These are phyloP conservation scores for Talaromyces sp. DNA, from an alignment of 2,329 filamentous ascomycete species.

Conservation along the genomic window DNA sequence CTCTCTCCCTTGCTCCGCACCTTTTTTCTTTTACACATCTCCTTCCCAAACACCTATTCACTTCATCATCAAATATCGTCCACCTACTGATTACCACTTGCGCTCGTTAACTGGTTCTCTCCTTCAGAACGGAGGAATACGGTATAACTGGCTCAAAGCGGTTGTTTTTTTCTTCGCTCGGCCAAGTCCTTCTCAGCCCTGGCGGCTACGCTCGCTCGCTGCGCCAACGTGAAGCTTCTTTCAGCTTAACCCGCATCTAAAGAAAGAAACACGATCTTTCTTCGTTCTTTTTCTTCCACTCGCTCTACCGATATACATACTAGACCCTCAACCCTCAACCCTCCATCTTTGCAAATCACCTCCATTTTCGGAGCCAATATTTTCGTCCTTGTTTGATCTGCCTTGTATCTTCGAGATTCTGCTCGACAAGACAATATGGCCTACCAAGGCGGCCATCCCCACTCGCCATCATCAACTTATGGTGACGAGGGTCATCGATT, in stretches of 20 bases:
- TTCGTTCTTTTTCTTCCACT: not conserved
- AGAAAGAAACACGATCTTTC: conserved; percentile 13
- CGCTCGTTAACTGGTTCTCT: conserved; percentile 5
- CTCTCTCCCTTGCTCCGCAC: conserved; percentile 4
- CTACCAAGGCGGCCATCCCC: conserved; percentile 18
- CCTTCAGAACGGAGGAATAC: not conserved
- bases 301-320: not conserved
- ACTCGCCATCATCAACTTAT: conserved; percentile 12
- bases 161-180: not conserved
- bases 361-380: not conserved
- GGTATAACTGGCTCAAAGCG: conserved; percentile 5
- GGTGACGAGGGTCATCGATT: conserved; percentile 15
- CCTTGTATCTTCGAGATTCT: not conserved
- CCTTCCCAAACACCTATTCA: not conserved
- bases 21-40: conserved; percentile 1
- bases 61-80: conserved; percentile 2
- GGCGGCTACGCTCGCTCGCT: conserved; percentile 15
- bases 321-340: not conserved
- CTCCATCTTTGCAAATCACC: not conserved
- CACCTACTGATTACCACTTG: not conserved
- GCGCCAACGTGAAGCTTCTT: conserved; percentile 11
- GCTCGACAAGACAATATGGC: conserved; percentile 14
- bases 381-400: not conserved
- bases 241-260: conserved; percentile 12
- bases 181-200: conserved; percentile 10